These are phyloP conservation scores for Diplodia corticola DNA, from an alignment of 2,329 filamentous ascomycete species.

Conservation along the genomic window DNA sequence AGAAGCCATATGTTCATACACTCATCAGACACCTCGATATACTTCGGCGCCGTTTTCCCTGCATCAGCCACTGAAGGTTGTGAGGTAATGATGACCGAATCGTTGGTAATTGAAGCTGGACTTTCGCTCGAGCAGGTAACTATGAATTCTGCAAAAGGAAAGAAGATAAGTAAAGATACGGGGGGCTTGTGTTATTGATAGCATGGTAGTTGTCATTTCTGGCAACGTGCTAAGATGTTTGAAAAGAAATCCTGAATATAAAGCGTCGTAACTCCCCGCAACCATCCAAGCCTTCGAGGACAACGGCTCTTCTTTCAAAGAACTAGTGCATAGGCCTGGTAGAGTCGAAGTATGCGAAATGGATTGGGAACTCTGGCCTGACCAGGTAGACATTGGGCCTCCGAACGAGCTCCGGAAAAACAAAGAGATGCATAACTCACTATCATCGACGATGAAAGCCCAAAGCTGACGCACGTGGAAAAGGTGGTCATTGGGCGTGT, in stretches of 20 bases:
- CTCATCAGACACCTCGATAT: constrained; percentile 6
- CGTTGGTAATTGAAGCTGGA: background rate
- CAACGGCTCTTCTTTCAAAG: too few relatives aligned
- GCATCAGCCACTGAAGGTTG: background rate
- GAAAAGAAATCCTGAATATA: background rate
- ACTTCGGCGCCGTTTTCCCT: background rate
- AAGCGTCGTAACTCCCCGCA: too few relatives aligned
- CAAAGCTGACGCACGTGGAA: constrained; percentile 12
- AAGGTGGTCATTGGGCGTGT: background rate
- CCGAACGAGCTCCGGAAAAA: background rate
- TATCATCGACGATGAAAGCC: constrained; percentile 8
- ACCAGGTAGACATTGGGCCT: too few relatives aligned
- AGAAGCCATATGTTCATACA: constrained; percentile 5
- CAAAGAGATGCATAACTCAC: background rate
- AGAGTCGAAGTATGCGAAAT: too few relatives aligned
- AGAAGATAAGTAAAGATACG: background rate
- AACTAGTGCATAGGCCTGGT: too few relatives aligned
- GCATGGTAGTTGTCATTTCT: background rate
- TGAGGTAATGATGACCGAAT: background rate
- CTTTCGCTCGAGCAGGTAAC: constrained; percentile 2
- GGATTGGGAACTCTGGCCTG: too few relatives aligned
- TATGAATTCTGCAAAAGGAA: background rate
- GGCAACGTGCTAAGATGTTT: background rate
- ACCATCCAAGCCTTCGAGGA: background rate
- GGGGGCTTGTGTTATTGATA: background rate